phyloP scores from a whole-genome alignment of 202 grass and related monocot species.

The Alloteropsis angusta region DNA sequence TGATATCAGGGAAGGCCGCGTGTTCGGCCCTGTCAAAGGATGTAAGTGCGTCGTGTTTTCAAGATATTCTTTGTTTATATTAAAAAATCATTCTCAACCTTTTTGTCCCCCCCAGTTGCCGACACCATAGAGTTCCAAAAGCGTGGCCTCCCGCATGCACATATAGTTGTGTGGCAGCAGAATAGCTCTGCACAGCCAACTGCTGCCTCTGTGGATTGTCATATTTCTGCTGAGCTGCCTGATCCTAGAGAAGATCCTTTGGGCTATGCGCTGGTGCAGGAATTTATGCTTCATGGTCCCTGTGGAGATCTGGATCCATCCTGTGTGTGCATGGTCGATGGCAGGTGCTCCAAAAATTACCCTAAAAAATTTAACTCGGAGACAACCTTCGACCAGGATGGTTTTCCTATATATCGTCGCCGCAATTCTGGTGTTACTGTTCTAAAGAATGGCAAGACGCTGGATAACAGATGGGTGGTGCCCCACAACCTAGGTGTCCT shows the following conservation, averaged over 20 bases:
- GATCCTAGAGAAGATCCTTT: background rate
- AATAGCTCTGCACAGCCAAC: no score
- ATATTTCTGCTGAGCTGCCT: background rate
- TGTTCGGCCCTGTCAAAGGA: background rate
- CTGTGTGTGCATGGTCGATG: background rate
- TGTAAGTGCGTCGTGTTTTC: background rate
- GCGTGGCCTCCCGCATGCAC: background rate
- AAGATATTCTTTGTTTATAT: background rate
- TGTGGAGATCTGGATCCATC: background rate
- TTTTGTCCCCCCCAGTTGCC: no score
- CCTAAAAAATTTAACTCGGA: background rate
- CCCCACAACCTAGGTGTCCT: no score
- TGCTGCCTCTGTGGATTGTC: background rate
- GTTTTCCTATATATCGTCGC: background rate
- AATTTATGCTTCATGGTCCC: background rate
- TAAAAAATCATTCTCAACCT: no score
- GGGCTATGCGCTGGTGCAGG: background rate
- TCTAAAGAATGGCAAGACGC: no score
- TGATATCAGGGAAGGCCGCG: background rate
- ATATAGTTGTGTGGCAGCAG: background rate
- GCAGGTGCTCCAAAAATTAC: background rate
- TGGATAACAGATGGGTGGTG: no score
- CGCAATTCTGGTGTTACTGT: no score
- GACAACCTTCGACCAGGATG: background rate
- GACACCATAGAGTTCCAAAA: constrained; percentile 8